Conservation (phyloP, 1,139 yeast genomes). For the Protomyces macrosporus region DNA sequence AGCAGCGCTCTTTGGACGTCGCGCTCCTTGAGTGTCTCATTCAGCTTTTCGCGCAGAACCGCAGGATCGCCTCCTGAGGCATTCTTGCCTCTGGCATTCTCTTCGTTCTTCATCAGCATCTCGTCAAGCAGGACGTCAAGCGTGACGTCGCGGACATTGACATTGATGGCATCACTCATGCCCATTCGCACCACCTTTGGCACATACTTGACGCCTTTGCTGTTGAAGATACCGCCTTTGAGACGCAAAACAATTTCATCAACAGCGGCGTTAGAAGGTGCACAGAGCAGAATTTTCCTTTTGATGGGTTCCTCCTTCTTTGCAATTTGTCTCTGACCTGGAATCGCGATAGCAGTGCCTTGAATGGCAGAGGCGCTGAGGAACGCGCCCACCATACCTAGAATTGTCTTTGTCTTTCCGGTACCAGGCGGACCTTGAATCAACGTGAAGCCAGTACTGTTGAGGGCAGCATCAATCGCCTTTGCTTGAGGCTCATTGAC, state of each 20-base stretch:
- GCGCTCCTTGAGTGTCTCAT: constrained; percentile 50
- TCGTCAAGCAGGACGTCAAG: constrained; percentile 81
- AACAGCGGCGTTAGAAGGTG: constrained; percentile 98
- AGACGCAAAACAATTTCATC: constrained; percentile 90
- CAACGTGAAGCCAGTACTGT: constrained; percentile 69
- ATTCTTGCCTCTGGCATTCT: constrained; percentile 36
- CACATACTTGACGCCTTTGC: constrained; percentile 44
- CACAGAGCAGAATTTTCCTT: constrained; percentile 72
- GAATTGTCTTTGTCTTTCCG: constrained; percentile 93
- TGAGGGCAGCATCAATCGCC: constrained; percentile 72
- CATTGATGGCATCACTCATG: constrained; percentile 78
- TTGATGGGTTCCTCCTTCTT: constrained; percentile 35
- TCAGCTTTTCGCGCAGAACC: constrained; percentile 50
- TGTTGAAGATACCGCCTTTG: constrained; percentile 60
- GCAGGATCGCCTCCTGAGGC: constrained; percentile 42
- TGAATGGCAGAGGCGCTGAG: constrained; percentile 44
- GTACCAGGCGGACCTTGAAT: constrained; percentile 99
- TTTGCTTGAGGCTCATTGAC: constrained; percentile 85
- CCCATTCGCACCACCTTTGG: constrained; percentile 88
- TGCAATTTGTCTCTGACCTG: constrained; percentile 35
- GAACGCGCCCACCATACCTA: constrained; percentile 82
- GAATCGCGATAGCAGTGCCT: constrained; percentile 39
- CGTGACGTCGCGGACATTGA: constrained; percentile 74
- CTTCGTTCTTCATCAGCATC: constrained; percentile 44
- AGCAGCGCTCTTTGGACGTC: constrained; percentile 47